Conservation (phyloP, 306 rosid species). For the Ochetophila trinervis region DNA sequence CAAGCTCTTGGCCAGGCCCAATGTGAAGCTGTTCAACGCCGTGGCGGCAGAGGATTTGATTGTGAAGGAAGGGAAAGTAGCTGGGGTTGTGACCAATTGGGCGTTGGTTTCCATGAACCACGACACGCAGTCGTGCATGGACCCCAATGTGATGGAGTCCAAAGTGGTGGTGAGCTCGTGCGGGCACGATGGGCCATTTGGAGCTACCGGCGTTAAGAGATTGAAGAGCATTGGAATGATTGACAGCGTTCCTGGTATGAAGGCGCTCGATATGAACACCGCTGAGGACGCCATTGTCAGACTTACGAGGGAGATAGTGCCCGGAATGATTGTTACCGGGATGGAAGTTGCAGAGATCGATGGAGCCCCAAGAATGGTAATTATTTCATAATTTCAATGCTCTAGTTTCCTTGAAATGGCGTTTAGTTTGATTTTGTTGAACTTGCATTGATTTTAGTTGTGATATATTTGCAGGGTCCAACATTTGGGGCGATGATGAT, state of each 20-base stretch:
- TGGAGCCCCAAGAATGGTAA: constrained; percentile 98
- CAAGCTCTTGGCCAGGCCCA: constrained; percentile 69
- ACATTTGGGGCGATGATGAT: constrained; percentile 99
- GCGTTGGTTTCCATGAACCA: constrained; percentile 92
- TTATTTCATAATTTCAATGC: neutral
- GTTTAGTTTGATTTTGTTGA: neutral
- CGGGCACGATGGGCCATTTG: constrained; percentile 93
- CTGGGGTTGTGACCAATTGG: constrained; percentile 88
- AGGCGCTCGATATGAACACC: constrained; percentile 87
- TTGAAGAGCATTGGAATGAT: constrained; percentile 79
- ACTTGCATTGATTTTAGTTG: neutral
- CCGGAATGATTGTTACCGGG: constrained; percentile 95
- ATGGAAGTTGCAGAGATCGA: constrained; percentile 99
- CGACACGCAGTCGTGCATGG: constrained; percentile 93
- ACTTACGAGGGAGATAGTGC: constrained; percentile 77
- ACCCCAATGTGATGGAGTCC: constrained; percentile 96
- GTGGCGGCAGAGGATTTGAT: constrained; percentile 88
- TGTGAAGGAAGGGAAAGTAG: constrained; percentile 70
- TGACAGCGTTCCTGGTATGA: constrained; percentile 83
- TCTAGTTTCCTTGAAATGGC: neutral
- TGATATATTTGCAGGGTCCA: constrained; percentile 60
- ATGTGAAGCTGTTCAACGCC: constrained; percentile 88
- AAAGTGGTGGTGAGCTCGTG: constrained; percentile 93
- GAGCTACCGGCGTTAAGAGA: constrained; percentile 91
- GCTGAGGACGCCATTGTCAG: constrained; percentile 92